Percentiles rank a stretch among this genome's conserved stretches.
These are phyloP conservation scores for Paspalum notatum DNA, from an alignment of 176 grass and related monocot genomes.

Conservation along the genomic window DNA sequence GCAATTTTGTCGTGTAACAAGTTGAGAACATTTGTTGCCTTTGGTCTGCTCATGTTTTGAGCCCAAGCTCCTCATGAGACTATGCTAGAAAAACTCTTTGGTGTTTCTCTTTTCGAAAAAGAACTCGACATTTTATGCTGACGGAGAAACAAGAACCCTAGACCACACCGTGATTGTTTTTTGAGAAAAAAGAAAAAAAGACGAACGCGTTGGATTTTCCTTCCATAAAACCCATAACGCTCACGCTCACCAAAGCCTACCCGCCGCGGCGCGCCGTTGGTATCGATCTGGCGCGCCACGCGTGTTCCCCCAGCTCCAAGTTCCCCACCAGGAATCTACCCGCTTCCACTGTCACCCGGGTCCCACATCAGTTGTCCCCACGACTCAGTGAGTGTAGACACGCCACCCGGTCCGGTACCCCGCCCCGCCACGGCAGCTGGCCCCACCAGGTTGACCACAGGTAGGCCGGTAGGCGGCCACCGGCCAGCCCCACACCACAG, in stretches of 20 bases:
- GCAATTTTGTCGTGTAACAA: no score
- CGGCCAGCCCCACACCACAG: background rate
- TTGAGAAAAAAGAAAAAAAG: background rate
- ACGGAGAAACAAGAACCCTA: background rate
- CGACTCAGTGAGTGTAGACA: fast-evolving
- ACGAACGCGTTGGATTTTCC: background rate
- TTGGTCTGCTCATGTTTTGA: no score
- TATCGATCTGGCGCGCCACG: background rate
- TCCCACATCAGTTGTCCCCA: fast-evolving
- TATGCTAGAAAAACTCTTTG: no score
- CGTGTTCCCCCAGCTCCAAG: background rate
- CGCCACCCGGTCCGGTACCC: fast-evolving
- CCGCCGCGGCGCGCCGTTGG: constrained; percentile 20
- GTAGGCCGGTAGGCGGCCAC: background rate
- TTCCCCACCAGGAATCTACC: no score
- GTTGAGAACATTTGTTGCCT: no score
- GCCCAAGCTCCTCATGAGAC: no score
- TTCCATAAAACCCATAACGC: background rate
- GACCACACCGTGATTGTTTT: background rate
- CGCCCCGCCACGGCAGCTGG: background rate
- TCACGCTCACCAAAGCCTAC: background rate
- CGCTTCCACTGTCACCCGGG: background rate
- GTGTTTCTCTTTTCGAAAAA: no score
- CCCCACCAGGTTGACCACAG: constrained; percentile 25
- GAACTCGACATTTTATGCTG: background rate